Evolutionary conservation across 768 basidiomycete genomes (phyloP), one percentile per base, ranked within the genome.

Genomic region (Pulveroboletus sp.): DNA sequence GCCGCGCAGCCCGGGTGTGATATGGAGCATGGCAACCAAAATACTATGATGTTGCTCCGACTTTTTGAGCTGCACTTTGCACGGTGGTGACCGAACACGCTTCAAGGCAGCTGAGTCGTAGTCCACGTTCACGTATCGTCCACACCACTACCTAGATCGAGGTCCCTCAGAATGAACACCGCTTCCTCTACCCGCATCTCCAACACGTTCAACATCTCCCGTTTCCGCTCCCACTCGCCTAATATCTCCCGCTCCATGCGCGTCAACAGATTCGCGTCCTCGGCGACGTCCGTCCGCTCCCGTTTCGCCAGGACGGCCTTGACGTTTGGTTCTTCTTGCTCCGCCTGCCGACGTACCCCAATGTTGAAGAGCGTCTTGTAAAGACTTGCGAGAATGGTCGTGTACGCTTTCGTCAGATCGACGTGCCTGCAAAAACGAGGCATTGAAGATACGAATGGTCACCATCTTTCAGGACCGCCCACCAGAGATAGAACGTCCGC

Each of bases 331-430:
- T 80, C 80, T 50, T 86, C 85, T 51, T 80, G 70, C 63, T 98
- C 94, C 5, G 83, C 78, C 53, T 81, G 77, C 53, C 85, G 77
- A 41, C 93, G 80, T 59, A 77, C 75, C 24, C 82, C 74, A 53
- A 96, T 83, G 65, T 99, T 98, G 64, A 80, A 92, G 46, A 98
- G 63, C 0, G 89, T 91, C 70, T 97, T 95, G 76, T 94, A 94
- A 30, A 94, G 72, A 56, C 81, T 81, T 26, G 79, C 79, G 14
- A 95, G 72, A 19, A 96, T 75, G 11, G 84, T 75, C 19, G 86
- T 81, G 61, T 89, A 91, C 10, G 89, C 88, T 63, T 92, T 89
- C 30, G 79, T 73, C 9, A 90, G 76, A 70, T 97, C 92, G 44
- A 96, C 87, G 66, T 86, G 86, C 95, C 94, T 96, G 48, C 57